Evolutionary conservation across 257 asterid species (phyloP).

Genomic region (Solanum chmielewskii): DNA sequence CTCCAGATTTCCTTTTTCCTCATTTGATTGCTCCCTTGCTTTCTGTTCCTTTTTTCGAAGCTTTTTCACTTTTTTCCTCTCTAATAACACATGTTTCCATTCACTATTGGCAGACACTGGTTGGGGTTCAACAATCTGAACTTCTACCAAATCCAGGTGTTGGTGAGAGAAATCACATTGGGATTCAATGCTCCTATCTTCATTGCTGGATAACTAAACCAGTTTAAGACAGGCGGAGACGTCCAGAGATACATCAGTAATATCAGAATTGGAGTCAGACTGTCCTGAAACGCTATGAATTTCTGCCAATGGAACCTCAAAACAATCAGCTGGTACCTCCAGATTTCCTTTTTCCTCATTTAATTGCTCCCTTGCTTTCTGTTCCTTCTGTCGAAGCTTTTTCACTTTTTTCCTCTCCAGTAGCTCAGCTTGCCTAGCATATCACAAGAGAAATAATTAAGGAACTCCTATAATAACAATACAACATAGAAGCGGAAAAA

Average conservation of each 20-base stretch:
- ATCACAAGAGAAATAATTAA: neutral
- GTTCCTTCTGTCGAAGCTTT: conserved; percentile 78
- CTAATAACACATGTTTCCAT: conserved; percentile 37
- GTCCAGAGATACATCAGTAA: conserved; percentile 10
- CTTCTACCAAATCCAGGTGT: conserved; percentile 11
- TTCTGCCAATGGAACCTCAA: conserved; percentile 35
- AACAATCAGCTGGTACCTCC: conserved; percentile 18
- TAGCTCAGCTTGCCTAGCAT: conserved; percentile 49
- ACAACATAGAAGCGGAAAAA: neutral
- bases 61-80: conserved; percentile 66
- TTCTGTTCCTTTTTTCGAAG: conserved; percentile 75
- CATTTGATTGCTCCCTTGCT: conserved; percentile 37
- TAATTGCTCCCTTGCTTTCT: conserved; percentile 43
- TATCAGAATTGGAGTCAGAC: neutral
- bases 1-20: conserved; percentile 14
- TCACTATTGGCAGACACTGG: conserved; percentile 12
- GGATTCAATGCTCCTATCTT: conserved; percentile 26
- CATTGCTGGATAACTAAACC: conserved; percentile 22
- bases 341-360: conserved; percentile 17
- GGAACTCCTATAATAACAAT: neutral
- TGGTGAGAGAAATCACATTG: conserved; percentile 18
- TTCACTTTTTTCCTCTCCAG: conserved; percentile 61
- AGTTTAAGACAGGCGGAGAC: conserved; percentile 16
- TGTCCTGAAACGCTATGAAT: conserved; percentile 29
- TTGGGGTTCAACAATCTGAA: conserved; percentile 25